phyloP scores from a whole-genome alignment of 306 rosid genomes.

The Vigna mungo region DNA sequence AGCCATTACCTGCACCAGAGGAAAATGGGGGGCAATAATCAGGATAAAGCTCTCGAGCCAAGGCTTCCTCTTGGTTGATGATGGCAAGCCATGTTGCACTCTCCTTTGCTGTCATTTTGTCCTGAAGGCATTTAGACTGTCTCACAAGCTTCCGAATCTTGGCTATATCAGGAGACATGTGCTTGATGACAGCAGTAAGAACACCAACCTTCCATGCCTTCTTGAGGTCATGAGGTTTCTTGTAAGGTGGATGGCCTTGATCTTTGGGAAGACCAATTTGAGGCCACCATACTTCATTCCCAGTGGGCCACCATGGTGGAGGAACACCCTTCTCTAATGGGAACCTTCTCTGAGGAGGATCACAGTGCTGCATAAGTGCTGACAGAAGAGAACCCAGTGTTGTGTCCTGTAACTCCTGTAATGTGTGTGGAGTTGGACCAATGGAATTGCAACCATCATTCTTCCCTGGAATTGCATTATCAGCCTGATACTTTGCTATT shows the following conservation, averaged over 20 bases:
- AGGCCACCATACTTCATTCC: constrained; percentile 91
- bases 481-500: constrained; percentile 75
- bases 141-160: constrained; percentile 89
- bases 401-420: constrained; percentile 88
- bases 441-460: constrained; percentile 65
- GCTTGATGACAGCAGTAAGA: constrained; percentile 83
- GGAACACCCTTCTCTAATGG: constrained; percentile 84
- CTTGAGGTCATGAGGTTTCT: constrained; percentile 91
- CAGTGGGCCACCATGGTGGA: constrained; percentile 96
- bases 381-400: constrained; percentile 88
- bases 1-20: constrained; percentile 63
- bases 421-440: constrained; percentile 77
- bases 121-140: constrained; percentile 88
- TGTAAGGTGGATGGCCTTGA: constrained; percentile 89
- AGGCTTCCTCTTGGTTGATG: constrained; percentile 78
- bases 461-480: constrained; percentile 62
- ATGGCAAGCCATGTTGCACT: constrained; percentile 91
- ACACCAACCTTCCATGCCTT: constrained; percentile 95
- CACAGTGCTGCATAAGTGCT: constrained; percentile 93
- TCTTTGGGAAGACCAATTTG: constrained; percentile 72
- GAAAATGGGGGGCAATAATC: constrained; percentile 62
- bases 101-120: constrained; percentile 94
- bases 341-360: constrained; percentile 86
- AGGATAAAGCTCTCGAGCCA: constrained; percentile 75
- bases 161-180: constrained; percentile 88